These are phyloP conservation scores for Boletus mariae DNA, from an alignment of 1,284 basidiomycete species.

Conservation along the genomic window DNA sequence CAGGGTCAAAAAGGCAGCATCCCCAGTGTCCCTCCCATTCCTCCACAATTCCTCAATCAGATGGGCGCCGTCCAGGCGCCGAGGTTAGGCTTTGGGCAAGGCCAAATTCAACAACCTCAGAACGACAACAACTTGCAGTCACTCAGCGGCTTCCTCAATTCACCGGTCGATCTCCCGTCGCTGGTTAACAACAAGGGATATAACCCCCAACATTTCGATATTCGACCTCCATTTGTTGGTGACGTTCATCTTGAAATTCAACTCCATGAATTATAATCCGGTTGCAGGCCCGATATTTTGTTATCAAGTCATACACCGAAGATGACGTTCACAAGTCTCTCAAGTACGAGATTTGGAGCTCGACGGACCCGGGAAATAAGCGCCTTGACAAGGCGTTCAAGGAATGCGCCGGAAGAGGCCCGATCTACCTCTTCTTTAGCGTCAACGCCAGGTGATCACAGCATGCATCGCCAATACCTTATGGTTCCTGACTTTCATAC, in stretches of 20 bases:
- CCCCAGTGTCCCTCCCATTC: constrained; percentile 68
- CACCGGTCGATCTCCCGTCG: constrained; percentile 81
- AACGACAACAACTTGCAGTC: constrained; percentile 34
- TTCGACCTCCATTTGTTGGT: constrained; percentile 71
- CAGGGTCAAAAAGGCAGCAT: constrained; percentile 46
- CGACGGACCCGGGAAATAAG: constrained; percentile 94
- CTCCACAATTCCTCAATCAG: constrained; percentile 65
- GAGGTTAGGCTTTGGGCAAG: constrained; percentile 40
- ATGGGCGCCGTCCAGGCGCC: constrained; percentile 37
- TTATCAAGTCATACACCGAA: constrained; percentile 97
- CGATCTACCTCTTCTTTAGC: constrained; percentile 95
- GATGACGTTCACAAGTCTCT: constrained; percentile 96
- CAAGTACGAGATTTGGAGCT: constrained; percentile 97
- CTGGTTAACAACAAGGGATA: constrained; percentile 87
- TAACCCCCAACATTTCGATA: constrained; percentile 85
- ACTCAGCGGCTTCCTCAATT: constrained; percentile 45
- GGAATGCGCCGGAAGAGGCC: constrained; percentile 79
- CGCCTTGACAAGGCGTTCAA: constrained; percentile 93
- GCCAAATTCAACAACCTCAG: constrained; percentile 31
- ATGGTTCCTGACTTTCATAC: constrained; percentile 6
- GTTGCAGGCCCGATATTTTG: constrained; percentile 81
- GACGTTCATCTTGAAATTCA: constrained; percentile 2
- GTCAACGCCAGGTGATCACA: constrained; percentile 77
- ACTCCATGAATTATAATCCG: constrained; percentile 1
- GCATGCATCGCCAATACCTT: not conserved